Base-by-base conservation (phyloP, 2,329 filamentous ascomycete genomes). In the Blastomyces percursus region DNA sequence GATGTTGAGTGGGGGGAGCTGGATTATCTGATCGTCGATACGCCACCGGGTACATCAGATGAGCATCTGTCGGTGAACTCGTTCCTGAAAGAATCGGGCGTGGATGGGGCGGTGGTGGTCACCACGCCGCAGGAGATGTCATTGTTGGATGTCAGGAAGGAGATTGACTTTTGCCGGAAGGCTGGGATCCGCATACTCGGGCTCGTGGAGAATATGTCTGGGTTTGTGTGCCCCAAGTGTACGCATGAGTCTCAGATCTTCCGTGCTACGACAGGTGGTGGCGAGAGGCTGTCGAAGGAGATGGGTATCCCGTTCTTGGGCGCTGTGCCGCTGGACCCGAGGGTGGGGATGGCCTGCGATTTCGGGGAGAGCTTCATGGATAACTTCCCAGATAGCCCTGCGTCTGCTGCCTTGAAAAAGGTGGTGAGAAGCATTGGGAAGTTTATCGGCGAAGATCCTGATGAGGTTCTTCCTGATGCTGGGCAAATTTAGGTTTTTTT, bases 341-440 rank as follows among this genome's bases (percentile, higher is more conserved):
- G 93, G 65, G 96, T 99, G 68, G 90, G 94, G 9, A 95, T 96
- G 89, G 88, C 92, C 2, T 96, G 93, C 71, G 94, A 99, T 75
- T 96, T 90, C 75, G 94, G 95, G 5, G 94, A 99, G 83, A 96
- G 91, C 75, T 99, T 95, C 76, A 89, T 97, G 71, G 92, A 97
- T 71, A 87, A 86, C 30, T 99, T 91, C 74, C 91, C 93, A 0
- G 92, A 97, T 69, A 96, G 91, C 68, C 93, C 94, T 42, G 92
- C 94, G 1, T 96, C 91, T 71, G 79, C 82, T 68, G 92, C 93
- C 2, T 84, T 99, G 64, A 87, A 85, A 76, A 80, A 81, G 44
- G 92, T 99, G 11, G 92, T 99, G 44, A 84, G 83, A 70, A 83
- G 84, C 57, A 81, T 96, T 59, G 85, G 84, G 21, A 77, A 80